Conservation (phyloP, 192 early-diverging fungal species). For the Coemansia sp. region DNA sequence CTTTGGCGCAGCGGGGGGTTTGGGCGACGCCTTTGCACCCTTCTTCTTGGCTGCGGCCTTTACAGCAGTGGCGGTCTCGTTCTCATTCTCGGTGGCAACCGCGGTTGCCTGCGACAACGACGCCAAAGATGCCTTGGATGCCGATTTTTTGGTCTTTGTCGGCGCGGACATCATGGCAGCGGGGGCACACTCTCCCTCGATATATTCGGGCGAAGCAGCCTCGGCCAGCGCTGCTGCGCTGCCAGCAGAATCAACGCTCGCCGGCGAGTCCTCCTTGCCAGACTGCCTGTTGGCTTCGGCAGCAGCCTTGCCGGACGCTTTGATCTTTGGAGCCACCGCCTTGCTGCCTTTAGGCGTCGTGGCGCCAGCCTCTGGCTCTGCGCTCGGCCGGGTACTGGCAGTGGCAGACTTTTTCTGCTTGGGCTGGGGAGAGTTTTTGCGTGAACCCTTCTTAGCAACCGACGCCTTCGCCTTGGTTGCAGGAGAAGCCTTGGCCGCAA, state of each 20-base stretch:
- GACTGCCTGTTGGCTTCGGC: constrained; percentile 2
- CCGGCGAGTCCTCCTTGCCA: constrained; percentile 1
- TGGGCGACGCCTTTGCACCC: constrained; percentile 6
- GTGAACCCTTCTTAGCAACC: constrained; percentile 36
- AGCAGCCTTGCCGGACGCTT: background rate
- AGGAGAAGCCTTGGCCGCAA: background rate
- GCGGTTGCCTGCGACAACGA: background rate
- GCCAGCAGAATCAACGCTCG: background rate
- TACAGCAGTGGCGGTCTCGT: background rate
- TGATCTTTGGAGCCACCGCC: background rate
- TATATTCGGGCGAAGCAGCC: background rate
- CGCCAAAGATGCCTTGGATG: background rate
- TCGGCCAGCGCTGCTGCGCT: background rate
- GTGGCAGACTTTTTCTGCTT: constrained; percentile 16
- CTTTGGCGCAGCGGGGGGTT: constrained; percentile 9
- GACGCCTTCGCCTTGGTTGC: constrained; percentile 19
- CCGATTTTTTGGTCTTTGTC: constrained; percentile 1
- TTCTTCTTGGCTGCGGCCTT: constrained; percentile 12
- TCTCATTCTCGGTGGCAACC: background rate
- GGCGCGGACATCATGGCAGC: background rate
- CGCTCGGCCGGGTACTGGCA: constrained; percentile 5
- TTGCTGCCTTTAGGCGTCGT: background rate
- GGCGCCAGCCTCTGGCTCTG: constrained; percentile 17
- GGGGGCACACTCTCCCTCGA: background rate
- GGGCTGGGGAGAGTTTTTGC: constrained; percentile 51